Base-by-base conservation (phyloP, 2,329 filamentous ascomycete genomes). In the Verticillium tricorpus region DNA sequence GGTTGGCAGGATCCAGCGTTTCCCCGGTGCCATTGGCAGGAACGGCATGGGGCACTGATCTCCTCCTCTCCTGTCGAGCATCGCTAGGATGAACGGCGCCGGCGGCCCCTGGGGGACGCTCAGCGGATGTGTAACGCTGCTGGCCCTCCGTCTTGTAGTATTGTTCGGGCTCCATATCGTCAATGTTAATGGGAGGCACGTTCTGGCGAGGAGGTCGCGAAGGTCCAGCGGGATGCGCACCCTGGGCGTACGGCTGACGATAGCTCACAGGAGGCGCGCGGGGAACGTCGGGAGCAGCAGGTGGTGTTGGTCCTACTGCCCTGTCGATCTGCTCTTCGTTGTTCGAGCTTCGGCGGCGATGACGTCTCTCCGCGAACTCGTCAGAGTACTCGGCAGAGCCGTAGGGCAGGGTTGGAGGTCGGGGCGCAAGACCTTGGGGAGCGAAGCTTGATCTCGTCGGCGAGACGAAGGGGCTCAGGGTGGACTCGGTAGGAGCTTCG, bases 201-300 rank as follows among this genome's bases (percentile, higher is more conserved):
- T 62, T 35, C 56, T 66, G 64, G 50, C 67, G 66, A 64, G 71
- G 67, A 56, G 70, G 67, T 61, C 68, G 74, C 59, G 71, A 68
- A 58, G 67, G 71, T 61, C 66, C 67, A 61, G 72, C 65, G 65
- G 69, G 63, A 68, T 69, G 66, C 19, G 70, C 74, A 56, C 73
- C 73, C 65, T 74, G 76, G 50, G 74, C 77, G 67, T 80, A 76
- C 9, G 82, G 80, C 37, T 81, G 77, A 64, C 77, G 81, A 72
- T 85, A 87, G 70, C 83, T 86, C 39, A 81, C 69, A 5, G 88
- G 85, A 45, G 85, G 85, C 9, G 78, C 81, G 68, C 80, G 81
- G 60, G 88, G 85, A 32, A 81, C 83, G 66, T 90, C 88, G 65
- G 88, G 85, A 37, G 83, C 85, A 58, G 79, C 77, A 19, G 85